Evolutionary conservation across 139 green algal species (phyloP).

Genomic region (Picochlorum sp.): DNA sequence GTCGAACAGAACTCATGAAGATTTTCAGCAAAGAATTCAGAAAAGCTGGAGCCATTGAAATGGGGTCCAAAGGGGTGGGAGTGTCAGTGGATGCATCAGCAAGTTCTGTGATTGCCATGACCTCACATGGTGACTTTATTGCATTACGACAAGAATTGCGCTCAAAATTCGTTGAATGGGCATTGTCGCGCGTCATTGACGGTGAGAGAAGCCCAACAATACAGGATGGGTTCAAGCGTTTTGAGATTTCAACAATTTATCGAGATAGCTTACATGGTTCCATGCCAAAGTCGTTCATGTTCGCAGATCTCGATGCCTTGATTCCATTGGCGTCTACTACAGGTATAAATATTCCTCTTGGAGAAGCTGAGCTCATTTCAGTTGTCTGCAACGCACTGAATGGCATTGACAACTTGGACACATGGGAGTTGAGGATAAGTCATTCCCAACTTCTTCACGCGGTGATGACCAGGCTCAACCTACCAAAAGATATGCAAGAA

Average conservation of each 20-base stretch:
- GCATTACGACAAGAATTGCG: slow-evolving; percentile 55
- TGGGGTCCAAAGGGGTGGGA: slow-evolving; percentile 8
- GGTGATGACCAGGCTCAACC: slow-evolving; percentile 1
- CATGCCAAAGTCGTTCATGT: slow-evolving; percentile 43
- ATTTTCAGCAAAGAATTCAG: slow-evolving; percentile 33
- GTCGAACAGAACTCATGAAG: slow-evolving; percentile 33
- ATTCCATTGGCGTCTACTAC: slow-evolving; percentile 24
- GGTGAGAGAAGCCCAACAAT: slow-evolving; percentile 8
- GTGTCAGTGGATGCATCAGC: background rate
- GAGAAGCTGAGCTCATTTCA: slow-evolving; percentile 40
- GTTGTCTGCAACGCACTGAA: slow-evolving; percentile 21
- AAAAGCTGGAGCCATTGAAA: slow-evolving; percentile 43
- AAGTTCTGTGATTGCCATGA: background rate
- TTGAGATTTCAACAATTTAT: slow-evolving; percentile 49
- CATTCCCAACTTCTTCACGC: slow-evolving; percentile 19
- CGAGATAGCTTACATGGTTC: background rate
- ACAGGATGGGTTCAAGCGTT: slow-evolving; percentile 45
- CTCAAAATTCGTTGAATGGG: slow-evolving; percentile 57
- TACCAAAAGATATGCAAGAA: slow-evolving; percentile 24
- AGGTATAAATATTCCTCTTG: slow-evolving; percentile 5
- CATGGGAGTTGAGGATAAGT: slow-evolving; percentile 35
- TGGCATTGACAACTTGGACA: slow-evolving; percentile 21
- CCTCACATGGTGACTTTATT: slow-evolving; percentile 19
- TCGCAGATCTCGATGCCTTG: slow-evolving; percentile 67
- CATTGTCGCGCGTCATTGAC: slow-evolving; percentile 33